Evolutionary conservation across 257 asterid species (phyloP), one percentile per base, ranked within the genome.

Genomic region (Echites panduratus): DNA sequence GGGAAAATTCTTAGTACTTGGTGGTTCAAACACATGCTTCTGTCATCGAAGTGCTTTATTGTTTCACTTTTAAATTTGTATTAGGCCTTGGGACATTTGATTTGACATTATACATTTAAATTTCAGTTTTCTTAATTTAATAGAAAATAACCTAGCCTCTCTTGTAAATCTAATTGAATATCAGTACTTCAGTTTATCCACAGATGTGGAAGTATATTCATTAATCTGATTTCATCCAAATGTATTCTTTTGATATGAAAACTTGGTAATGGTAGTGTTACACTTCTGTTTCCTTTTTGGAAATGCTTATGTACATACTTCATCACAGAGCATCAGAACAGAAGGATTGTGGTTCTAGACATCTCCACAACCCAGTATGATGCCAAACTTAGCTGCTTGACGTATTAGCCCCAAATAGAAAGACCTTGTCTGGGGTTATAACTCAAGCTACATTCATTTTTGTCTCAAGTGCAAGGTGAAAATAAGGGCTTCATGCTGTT

Each of bases 381-480:
- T 74, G 82, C 82, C 38, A 79, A 65, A 79, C 48, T 70, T 45
- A 78, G 69, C 43, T 29, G 75, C 82, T 68, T 74, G 82, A 62
- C 72, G 69, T 78, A 78, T 78, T 49, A 79, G 82, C 82, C 82
- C 44, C 73, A 57, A 53, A 49, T 79, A 14, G 35, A 53, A 48
- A 79, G 79, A 52, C 5, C 49, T 67, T 70, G 63, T 74, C 66
- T 59, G 79, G 74, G 79, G 79, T 70, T 79, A 79, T 79, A 56
- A 58, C 66, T 78, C 98, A 85, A 67, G 91, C 89, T 68, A 92
- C 87, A 92, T 79, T 74, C 67, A 70, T 29, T 44, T 47, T 22
- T 24, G 13, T n/a, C 20, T 22, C 17, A 24, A 66, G 70, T 47
- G 54, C 57, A 40, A 45, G 49, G 62, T 69, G 66, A 70, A 70